Evolutionary conservation across 2,329 filamentous ascomycete species (phyloP), one percentile per base, ranked within the genome.

Genomic region (Epichloe uncinata): DNA sequence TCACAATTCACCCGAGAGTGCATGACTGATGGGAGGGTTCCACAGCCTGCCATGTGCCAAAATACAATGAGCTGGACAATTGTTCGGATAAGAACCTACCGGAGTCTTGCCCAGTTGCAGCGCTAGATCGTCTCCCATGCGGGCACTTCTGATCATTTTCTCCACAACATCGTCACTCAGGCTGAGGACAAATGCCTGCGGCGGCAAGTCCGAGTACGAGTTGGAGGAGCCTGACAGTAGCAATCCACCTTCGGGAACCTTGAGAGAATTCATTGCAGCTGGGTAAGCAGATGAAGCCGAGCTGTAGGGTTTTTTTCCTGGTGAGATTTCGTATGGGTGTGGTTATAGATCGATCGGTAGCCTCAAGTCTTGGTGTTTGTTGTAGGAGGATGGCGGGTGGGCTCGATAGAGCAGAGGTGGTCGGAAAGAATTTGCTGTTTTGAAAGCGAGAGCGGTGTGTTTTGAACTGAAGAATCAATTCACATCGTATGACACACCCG

Each of bases 121-220:
- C 58, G 78, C 70, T 48, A 83, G 71, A 43, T 73, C 68, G 50
- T 77, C 71, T 47, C 77, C 78, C 66, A 73, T 71, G 58, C 75
- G 74, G 38, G 77, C 72, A 58, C 74, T 78, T 62, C 71, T 71
- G 56, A 84, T 81, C 73, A 84, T 77, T 54, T 78, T 72, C 61
- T 81, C 76, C 57, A 84, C 75, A 47, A 79, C 69, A 60, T 68
- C 69, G 60, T 81, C 73, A 57, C 69, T 73, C 54, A 84, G 65
- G n/a, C 69, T 73, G 50, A 84, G 66, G 54, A 76, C 72, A 60
- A 83, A 78, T 34, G 75, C 76, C 58, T 81, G 77, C 33, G 69
- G 67, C 8, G 74, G 75, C 37, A 76, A 65, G 51, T 67, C 63
- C 47, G 69, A 66, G 50, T 66, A 61, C 47, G 70, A 69, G 42